phyloP scores from a whole-genome alignment of 805 yeast genomes.

The Wickerhamiella cacticola region DNA sequence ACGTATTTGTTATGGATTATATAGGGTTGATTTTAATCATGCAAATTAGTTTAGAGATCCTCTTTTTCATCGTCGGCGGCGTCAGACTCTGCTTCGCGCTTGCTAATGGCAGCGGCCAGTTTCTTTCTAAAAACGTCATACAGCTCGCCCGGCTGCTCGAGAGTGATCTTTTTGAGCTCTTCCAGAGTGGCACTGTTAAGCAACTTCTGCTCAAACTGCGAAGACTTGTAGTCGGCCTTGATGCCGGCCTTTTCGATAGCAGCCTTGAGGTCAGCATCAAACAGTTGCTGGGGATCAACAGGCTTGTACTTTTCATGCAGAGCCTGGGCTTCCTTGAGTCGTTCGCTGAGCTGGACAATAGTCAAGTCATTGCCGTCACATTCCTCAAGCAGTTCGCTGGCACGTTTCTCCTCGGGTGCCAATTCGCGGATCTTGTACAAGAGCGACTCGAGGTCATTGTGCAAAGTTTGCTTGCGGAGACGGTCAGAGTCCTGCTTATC shows the following conservation, averaged over 20 bases:
- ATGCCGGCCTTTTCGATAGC: background rate
- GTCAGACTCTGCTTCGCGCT: conserved; percentile 1
- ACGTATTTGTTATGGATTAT: too few relatives aligned
- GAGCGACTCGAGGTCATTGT: conserved; percentile 61
- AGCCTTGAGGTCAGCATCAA: conserved; percentile 5
- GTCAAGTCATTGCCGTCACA: conserved; percentile 17
- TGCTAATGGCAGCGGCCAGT: background rate
- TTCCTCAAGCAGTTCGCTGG: conserved; percentile 16
- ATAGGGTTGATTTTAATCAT: too few relatives aligned
- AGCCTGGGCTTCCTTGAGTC: conserved; percentile 16
- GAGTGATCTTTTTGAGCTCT: conserved; percentile 7
- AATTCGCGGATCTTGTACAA: conserved; percentile 53
- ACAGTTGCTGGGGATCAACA: background rate
- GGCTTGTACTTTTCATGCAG: conserved; percentile 9
- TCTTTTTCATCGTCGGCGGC: background rate
- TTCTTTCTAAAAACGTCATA: conserved; percentile 4
- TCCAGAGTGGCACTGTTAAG: background rate
- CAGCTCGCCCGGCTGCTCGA: background rate
- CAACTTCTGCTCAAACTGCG: background rate
- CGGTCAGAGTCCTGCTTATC: conserved; percentile 46
- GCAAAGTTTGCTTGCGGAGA: conserved; percentile 41
- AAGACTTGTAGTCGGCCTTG: background rate
- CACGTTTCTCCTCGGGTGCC: conserved; percentile 14
- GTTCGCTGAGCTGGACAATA: conserved; percentile 16
- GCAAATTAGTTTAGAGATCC: background rate